Base-by-base conservation (phyloP, 495 filamentous ascomycete genomes). In the Articulospora tetracladia region DNA sequence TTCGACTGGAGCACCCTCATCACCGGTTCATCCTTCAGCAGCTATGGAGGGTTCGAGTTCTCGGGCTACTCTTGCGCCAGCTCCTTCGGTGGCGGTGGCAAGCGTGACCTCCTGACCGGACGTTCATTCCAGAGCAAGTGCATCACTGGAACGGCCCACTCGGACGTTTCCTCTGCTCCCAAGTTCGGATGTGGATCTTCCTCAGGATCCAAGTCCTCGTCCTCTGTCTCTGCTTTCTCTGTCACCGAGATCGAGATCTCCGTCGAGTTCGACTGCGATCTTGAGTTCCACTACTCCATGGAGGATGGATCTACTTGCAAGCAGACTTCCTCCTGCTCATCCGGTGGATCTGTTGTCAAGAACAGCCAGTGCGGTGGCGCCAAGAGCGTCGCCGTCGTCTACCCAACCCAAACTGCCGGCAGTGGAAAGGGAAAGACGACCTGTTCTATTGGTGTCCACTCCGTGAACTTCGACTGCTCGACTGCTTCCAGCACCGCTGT, bases 301-400 rank as follows among this genome's bases (percentile, higher is more conserved):
- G 82, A 85, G 2, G 88, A 92, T 70, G 87, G 86, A 58, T 85
- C 83, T 41, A 81, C 74, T 58, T 97, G 93, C 83, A 90, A 86
- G 73, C 86, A 92, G 72, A 84, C 79, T 39, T 76, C 80, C 56
- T 65, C 73, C 27, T 94, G 89, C 81, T 78, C 76, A 53, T 73
- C 81, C 50, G 76, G 76, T 24, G 89, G 89, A 67, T 83, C 84
- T 53, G 80, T 76, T 54, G 78, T 96, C 63, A 72, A 79, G 72
- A 96, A 96, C 79, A 83, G 78, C 60, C 91, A 96, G 77, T 97
- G 93, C 71, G 93, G 92, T 80, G 92, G 93, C 74, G 93, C 93
- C 58, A 88, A 79, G 68, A 81, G 80, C 23, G 90, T 97, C 32
- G 83, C 82, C 34, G 85, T 96, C 68, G 79, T 90, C 71, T 84